Evolutionary conservation across 2,329 filamentous ascomycete genomes (phyloP), one percentile per base, ranked within the genome.

Genomic region (Phyllosticta ampelicida): DNA sequence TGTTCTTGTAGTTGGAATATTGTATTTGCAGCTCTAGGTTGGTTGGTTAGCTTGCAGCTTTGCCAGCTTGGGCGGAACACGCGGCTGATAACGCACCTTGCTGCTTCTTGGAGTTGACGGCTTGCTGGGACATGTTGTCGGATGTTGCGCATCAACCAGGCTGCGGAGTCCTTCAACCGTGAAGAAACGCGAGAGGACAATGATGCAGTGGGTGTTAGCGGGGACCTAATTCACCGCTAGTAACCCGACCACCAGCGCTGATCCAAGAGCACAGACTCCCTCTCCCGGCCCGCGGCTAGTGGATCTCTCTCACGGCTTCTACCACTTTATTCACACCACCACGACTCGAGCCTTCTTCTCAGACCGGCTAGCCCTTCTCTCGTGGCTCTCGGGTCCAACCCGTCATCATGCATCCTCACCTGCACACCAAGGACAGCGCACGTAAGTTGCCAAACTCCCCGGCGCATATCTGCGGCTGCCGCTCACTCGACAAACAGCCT

Each of bases 391-490:
- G 36, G 36, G 36, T 44, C 13, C 36, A 44, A 16, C 8, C 48
- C 44, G 11, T 44, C 71, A 82, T 66, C 51, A 99, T 99, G 94
- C 94, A 99, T 89, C 95, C 94, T 57, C 92, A 96, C 77, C 78
- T 99, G 2, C 91, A 97, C 71, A 96, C 90, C 26, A 90, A 94
- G 71, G 86, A 96, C 70, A 95, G 95, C 66, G 79, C 83, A 65
- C 91, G 92, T 96, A 81, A 44, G 36, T 44, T 50, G 75, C 71
- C 51, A 68, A 44, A 55, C 54, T 57, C 21, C 54, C 53, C 48
- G 23, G 18, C 11, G 28, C 9, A 21, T 36, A 21, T 55, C 53
- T 30, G 26, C 49, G 49, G 51, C 53, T 53, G 9, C 48, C 60
- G 55, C 55, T 19, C 26, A 49, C 54, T 51, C 51, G 53, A 49